These are phyloP conservation scores for Kazachstania sp. DNA, from an alignment of 1,139 yeast genomes.

Conservation along the genomic window DNA sequence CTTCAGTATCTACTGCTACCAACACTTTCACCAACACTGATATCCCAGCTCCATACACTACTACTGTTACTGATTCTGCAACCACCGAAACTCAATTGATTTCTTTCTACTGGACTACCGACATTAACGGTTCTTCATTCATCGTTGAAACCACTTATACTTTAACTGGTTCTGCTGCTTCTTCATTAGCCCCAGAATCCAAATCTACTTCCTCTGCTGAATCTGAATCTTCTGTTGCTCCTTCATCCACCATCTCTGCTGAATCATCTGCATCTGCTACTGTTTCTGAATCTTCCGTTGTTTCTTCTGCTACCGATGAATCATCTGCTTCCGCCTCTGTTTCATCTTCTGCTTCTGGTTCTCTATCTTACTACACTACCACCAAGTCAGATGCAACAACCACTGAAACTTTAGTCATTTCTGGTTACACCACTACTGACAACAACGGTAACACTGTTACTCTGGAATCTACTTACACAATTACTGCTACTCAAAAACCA, in stretches of 20 bases:
- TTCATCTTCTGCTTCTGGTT: not conserved
- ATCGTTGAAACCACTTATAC: constrained; percentile 2
- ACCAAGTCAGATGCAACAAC: not conserved
- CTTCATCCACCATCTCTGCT: not conserved
- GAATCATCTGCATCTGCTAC: not conserved
- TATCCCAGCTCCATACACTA: constrained; percentile 4
- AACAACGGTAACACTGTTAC: constrained; percentile 3
- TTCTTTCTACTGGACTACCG: constrained; percentile 4
- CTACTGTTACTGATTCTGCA: constrained; percentile 1
- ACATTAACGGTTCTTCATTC: constrained; percentile 3
- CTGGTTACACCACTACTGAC: constrained; percentile 3
- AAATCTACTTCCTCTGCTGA: not conserved
- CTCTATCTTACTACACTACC: constrained; percentile 1
- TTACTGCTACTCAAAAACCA: not conserved
- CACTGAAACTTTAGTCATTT: constrained; percentile 1
- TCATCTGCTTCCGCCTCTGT: not conserved
- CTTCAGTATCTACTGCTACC: constrained; percentile 1
- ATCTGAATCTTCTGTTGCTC: not conserved
- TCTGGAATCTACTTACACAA: constrained; percentile 3
- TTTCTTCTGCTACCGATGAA: not conserved
- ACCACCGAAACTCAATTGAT: constrained; percentile 4
- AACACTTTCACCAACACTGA: constrained; percentile 1
- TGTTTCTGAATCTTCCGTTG: not conserved
- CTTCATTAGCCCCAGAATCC: not conserved
- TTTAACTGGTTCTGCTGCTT: constrained; percentile 1